Evolutionary conservation across 345 rosid species (phyloP).

Genomic region (Eucalyptus grandis): DNA sequence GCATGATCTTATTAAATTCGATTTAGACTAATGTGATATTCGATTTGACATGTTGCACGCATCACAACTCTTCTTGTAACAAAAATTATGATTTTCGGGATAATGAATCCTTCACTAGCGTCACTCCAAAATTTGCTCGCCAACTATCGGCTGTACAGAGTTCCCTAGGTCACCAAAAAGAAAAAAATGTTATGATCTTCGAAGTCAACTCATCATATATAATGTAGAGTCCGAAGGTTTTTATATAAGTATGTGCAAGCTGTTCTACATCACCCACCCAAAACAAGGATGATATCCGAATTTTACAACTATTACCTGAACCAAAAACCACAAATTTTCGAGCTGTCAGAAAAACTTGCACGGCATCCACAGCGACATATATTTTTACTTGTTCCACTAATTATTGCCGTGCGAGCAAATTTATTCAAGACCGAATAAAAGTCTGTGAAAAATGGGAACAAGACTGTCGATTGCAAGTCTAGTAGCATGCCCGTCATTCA

Average conservation of each 20-base stretch:
- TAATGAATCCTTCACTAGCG: too few species aligned
- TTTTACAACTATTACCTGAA: not conserved
- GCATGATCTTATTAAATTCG: too few species aligned
- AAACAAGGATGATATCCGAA: not conserved
- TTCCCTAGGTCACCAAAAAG: too few species aligned
- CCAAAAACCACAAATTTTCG: not conserved
- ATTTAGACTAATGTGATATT: too few species aligned
- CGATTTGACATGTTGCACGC: too few species aligned
- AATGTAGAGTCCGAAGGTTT: not conserved
- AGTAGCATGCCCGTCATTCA: not conserved
- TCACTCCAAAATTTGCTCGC: too few species aligned
- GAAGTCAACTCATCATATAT: too few species aligned
- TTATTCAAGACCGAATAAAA: not conserved
- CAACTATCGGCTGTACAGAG: too few species aligned
- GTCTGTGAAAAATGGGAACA: not conserved
- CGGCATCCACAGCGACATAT: not conserved
- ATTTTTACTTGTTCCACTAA: not conserved
- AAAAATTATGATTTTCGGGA: too few species aligned
- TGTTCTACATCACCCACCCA: not conserved
- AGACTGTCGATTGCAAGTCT: not conserved
- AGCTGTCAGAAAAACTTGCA: not conserved
- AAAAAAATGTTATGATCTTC: not conserved
- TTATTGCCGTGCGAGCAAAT: too few species aligned
- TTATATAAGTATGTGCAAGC: not conserved
- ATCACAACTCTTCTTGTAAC: too few species aligned